phyloP scores from a whole-genome alignment of 257 asterid species.

The Ballota nigra region DNA sequence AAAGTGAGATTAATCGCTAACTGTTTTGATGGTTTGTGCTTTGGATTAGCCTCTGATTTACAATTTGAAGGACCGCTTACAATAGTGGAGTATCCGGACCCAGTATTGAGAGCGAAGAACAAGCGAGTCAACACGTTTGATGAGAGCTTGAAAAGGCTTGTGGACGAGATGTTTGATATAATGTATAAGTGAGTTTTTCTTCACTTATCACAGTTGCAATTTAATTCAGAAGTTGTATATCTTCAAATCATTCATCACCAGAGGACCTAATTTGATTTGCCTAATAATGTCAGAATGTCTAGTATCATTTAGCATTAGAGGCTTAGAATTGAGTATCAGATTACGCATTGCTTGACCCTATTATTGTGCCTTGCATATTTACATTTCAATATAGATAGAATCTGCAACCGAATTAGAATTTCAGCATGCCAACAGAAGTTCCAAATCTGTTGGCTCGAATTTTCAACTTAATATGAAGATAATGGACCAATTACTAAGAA shows the following conservation, averaged over 20 bases:
- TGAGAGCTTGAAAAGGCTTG: constrained; percentile 69
- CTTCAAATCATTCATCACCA: not conserved
- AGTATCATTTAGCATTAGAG: not conserved
- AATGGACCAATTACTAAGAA: not conserved
- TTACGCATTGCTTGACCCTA: not conserved
- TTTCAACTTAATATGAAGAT: not conserved
- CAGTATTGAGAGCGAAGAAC: constrained; percentile 76
- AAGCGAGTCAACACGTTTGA: constrained; percentile 63
- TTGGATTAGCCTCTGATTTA: constrained; percentile 71
- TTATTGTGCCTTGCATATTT: not conserved
- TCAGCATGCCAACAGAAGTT: not conserved
- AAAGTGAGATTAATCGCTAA: not conserved
- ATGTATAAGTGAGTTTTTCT: constrained; percentile 70
- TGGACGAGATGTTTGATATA: constrained; percentile 83
- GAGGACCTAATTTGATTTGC: not conserved
- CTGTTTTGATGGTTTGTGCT: not conserved
- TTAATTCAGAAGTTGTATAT: not conserved
- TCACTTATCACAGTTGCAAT: not conserved
- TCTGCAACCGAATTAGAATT: not conserved
- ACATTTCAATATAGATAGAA: not conserved
- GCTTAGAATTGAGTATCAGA: not conserved
- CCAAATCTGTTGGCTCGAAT: not conserved
- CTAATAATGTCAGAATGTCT: not conserved
- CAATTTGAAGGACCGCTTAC: constrained; percentile 54
- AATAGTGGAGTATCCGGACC: constrained; percentile 78